Evolutionary conservation across 2,329 filamentous ascomycete species (phyloP).

Genomic region (Oidium heveae): DNA sequence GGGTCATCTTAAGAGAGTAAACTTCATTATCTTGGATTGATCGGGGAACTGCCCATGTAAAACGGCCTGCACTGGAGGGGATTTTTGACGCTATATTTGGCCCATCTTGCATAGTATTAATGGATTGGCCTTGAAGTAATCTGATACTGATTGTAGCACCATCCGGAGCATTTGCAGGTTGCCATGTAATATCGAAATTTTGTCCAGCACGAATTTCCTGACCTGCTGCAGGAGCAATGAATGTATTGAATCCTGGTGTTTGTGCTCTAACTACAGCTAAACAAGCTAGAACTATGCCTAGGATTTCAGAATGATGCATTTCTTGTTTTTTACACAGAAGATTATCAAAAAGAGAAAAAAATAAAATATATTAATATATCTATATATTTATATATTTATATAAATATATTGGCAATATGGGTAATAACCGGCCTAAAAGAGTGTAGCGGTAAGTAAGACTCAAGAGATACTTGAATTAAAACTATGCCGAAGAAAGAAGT

Average conservation of each 20-base stretch:
- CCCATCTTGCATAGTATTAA: constrained; percentile 18
- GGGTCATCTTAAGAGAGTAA: constrained; percentile 32
- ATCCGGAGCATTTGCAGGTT: constrained; percentile 12
- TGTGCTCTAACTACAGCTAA: constrained; percentile 20
- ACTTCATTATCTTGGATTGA: constrained; percentile 17
- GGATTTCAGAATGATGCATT: constrained; percentile 6
- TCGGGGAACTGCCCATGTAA: constrained; percentile 26
- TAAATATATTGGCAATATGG: no score
- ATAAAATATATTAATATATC: no score
- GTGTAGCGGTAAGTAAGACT: no score
- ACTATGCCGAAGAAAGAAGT: no score
- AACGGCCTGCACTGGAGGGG: constrained; percentile 20
- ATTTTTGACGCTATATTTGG: constrained; percentile 10
- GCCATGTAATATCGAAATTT: constrained; percentile 26
- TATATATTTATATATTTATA: no score
- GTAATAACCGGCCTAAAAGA: no score
- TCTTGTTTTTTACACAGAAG: background rate
- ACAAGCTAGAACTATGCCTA: constrained; percentile 10
- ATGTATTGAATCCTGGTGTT: constrained; percentile 28
- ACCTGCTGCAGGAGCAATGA: constrained; percentile 21
- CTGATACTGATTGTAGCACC: constrained; percentile 24
- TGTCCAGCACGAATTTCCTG: constrained; percentile 23
- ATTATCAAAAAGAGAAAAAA: no score
- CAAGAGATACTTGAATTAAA: no score
- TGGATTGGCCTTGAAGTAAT: constrained; percentile 26